Conservation (phyloP, 2,329 filamentous ascomycete species). For the Tetracladium maxilliforme region DNA sequence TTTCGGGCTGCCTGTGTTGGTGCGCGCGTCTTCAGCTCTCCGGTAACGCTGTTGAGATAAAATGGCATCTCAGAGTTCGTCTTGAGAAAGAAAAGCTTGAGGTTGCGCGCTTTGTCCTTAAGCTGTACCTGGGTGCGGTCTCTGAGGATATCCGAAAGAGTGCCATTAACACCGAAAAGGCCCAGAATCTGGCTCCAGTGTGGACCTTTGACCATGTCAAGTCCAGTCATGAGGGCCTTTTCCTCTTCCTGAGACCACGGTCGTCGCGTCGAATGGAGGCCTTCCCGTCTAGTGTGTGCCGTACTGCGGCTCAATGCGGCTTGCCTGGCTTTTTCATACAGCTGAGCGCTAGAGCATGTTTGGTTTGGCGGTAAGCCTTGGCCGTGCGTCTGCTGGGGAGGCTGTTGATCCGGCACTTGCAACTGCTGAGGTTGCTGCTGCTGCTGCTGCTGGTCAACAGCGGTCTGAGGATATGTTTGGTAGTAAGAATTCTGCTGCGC, state of each 20-base stretch:
- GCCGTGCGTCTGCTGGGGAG: not conserved
- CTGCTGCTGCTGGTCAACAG: too few relatives aligned
- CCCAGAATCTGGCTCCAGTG: constrained; percentile 88
- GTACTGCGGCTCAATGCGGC: constrained; percentile 38
- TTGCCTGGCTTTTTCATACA: constrained; percentile 40
- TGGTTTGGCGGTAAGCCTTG: not conserved
- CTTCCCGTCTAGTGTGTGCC: constrained; percentile 28
- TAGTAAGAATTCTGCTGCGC: too few relatives aligned
- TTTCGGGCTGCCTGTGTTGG: constrained; percentile 59
- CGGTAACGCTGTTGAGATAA: constrained; percentile 76
- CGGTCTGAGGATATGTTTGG: too few relatives aligned
- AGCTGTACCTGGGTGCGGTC: constrained; percentile 84
- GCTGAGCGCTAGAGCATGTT: constrained; percentile 5
- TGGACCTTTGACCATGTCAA: constrained; percentile 78
- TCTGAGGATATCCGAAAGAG: constrained; percentile 68
- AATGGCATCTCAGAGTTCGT: constrained; percentile 83
- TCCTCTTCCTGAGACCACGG: constrained; percentile 87
- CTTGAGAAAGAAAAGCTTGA: constrained; percentile 86
- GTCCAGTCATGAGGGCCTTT: constrained; percentile 74
- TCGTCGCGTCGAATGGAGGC: constrained; percentile 44
- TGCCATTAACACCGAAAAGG: constrained; percentile 68
- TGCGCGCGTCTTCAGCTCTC: constrained; percentile 74
- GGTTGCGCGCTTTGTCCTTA: constrained; percentile 81
- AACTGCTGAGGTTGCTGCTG: too few relatives aligned
- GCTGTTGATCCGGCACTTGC: too few relatives aligned